These are phyloP conservation scores for Russula emetica DNA, from an alignment of 768 basidiomycete genomes.

Conservation along the genomic window DNA sequence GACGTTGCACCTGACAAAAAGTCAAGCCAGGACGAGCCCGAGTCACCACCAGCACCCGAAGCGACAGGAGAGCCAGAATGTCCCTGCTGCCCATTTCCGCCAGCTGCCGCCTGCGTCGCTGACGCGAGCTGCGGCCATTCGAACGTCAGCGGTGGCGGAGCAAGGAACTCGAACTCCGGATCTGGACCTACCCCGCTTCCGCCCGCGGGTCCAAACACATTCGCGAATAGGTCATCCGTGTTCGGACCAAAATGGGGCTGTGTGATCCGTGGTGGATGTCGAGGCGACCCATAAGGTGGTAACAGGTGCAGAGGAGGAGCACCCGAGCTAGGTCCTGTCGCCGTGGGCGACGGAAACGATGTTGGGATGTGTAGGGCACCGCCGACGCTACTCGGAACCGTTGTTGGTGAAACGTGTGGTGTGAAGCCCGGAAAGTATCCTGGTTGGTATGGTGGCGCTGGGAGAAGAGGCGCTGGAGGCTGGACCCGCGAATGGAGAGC, in stretches of 20 bases:
- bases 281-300: constrained; percentile 10
- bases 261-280: constrained; percentile 25
- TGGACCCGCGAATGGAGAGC: not conserved
- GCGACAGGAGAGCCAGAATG: not conserved
- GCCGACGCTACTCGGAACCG: not conserved
- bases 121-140: constrained; percentile 29
- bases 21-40: constrained; percentile 26
- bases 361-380: constrained; percentile 5
- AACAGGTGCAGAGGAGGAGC: constrained; percentile 8
- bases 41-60: constrained; percentile 1
- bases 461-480: not conserved
- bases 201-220: constrained; percentile 27
- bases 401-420: constrained; percentile 10
- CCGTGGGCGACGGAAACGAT: constrained; percentile 17
- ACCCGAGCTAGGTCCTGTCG: not conserved
- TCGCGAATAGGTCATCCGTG: constrained; percentile 27
- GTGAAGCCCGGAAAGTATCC: constrained; percentile 8
- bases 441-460: constrained; percentile 7
- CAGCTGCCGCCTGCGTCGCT: constrained; percentile 16
- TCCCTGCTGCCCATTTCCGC: constrained; percentile 7
- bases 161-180: constrained; percentile 24
- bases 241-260: constrained; percentile 12
- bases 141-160: constrained; percentile 28
- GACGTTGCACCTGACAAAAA: constrained; percentile 22
- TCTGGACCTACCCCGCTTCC: constrained; percentile 26